These are phyloP conservation scores for Tetradesmus lagerheimii DNA, from an alignment of 139 green algal species.

Conservation along the genomic window DNA sequence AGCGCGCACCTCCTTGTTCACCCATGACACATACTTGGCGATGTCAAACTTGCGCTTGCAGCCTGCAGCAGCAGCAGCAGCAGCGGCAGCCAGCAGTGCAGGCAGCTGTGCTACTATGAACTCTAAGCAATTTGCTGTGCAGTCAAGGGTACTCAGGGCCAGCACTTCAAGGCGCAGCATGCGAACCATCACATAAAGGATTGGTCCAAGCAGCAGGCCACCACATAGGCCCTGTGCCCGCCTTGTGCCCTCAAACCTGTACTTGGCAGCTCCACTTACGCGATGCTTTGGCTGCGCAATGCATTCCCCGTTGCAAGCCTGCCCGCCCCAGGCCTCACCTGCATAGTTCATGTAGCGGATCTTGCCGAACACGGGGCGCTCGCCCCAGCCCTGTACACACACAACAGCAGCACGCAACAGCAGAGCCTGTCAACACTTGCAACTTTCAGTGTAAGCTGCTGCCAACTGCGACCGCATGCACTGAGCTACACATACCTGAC, in stretches of 20 bases:
- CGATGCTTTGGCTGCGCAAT: no score
- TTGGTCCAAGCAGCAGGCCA: no score
- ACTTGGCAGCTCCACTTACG: no score
- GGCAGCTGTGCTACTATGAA: background rate
- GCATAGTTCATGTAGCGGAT: slow-evolving; percentile 97
- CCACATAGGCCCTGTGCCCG: no score
- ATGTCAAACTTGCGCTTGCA: slow-evolving; percentile 99
- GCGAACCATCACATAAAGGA: no score
- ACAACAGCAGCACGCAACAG: background rate
- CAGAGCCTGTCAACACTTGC: background rate
- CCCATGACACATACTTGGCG: slow-evolving; percentile 45
- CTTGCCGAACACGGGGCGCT: slow-evolving; percentile 97
- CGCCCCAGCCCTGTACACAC: slow-evolving; percentile 85
- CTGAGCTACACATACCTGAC: background rate
- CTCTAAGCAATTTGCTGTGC: no score
- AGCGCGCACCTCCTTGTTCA: slow-evolving; percentile 25
- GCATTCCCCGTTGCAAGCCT: no score
- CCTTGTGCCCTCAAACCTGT: no score
- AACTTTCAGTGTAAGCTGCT: background rate
- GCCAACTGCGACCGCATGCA: background rate
- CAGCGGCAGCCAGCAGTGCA: background rate
- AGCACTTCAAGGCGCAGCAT: no score
- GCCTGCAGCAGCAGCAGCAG: slow-evolving; percentile 50
- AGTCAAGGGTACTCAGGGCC: no score
- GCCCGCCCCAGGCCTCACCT: background rate